A percentile compares a stretch with the other conserved stretches of the same genome.
Conservation (phyloP, 192 early-diverging fungal species). For the Phlyctochytrium bullatum region DNA sequence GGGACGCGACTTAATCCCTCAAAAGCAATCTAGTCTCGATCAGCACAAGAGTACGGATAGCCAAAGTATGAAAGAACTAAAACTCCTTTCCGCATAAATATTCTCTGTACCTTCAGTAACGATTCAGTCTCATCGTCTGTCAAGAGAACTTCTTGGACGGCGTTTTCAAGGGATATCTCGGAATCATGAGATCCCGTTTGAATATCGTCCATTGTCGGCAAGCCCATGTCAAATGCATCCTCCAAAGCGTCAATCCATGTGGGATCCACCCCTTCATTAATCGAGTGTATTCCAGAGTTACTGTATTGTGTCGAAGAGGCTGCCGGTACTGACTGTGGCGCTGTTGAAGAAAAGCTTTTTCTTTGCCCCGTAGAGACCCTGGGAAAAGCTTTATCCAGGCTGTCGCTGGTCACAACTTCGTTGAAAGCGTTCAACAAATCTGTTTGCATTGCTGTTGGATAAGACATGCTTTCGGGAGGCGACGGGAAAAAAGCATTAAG, state of each 20-base stretch:
- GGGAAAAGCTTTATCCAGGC: not conserved
- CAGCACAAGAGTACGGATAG: too few species aligned
- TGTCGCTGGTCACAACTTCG: not conserved
- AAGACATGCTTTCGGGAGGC: too few species aligned
- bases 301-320: too few species aligned
- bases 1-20: not conserved
- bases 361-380: not conserved
- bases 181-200: not conserved
- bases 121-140: not conserved
- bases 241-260: slow-evolving; percentile 1
- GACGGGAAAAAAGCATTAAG: too few species aligned
- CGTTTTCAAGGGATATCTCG: not conserved
- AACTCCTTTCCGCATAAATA: not conserved
- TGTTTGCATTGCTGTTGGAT: too few species aligned
- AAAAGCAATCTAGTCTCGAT: not conserved
- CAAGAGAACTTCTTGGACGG: not conserved
- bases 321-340: not conserved
- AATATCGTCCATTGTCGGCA: not conserved
- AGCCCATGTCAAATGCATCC: not conserved
- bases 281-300: too few species aligned
- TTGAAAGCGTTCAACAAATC: too few species aligned
- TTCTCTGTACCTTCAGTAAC: too few species aligned
- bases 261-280: too few species aligned
- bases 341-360: not conserved
- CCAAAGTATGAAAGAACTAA: not conserved